Conservation (phyloP, 2,329 filamentous ascomycete species). For the Arachnopeziza araneosa region DNA sequence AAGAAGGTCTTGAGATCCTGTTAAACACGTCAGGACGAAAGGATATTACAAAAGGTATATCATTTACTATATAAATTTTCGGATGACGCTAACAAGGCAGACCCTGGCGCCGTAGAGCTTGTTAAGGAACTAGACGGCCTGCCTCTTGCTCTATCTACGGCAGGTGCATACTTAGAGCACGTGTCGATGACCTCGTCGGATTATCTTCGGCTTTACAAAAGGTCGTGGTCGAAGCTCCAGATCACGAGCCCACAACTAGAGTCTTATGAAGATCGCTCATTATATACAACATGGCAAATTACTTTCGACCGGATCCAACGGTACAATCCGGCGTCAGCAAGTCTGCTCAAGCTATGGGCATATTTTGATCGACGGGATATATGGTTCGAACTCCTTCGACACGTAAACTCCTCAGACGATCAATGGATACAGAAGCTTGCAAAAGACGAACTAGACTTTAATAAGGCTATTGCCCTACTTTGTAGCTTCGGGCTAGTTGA, state of each 20-base stretch:
- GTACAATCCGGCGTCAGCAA: slow-evolving; percentile 21
- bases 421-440: slow-evolving; percentile 12
- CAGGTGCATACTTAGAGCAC: slow-evolving; percentile 3
- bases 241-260: slow-evolving; percentile 5
- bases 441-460: slow-evolving; percentile 10
- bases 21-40: slow-evolving; percentile 19
- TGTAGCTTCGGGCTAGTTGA: slow-evolving; percentile 12
- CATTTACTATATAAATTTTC: slow-evolving; percentile 8
- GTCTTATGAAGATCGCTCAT: slow-evolving; percentile 14
- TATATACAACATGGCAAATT: slow-evolving; percentile 31
- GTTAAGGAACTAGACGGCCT: slow-evolving; percentile 8
- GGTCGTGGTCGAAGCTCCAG: slow-evolving; percentile 12
- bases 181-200: slow-evolving; percentile 7
- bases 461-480: slow-evolving; percentile 9
- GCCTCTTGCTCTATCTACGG: slow-evolving; percentile 5
- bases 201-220: slow-evolving; percentile 16
- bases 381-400: slow-evolving; percentile 38
- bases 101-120: slow-evolving; percentile 8
- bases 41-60: slow-evolving; percentile 8
- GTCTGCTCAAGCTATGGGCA: slow-evolving; percentile 37
- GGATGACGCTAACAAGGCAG: slow-evolving; percentile 8
- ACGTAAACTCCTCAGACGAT: slow-evolving; percentile 10
- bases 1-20: slow-evolving; percentile 19
- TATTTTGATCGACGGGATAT: slow-evolving; percentile 40
- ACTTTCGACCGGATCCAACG: slow-evolving; percentile 34